phyloP scores from a whole-genome alignment of 768 basidiomycete species.

The Lyophyllum decastes region DNA sequence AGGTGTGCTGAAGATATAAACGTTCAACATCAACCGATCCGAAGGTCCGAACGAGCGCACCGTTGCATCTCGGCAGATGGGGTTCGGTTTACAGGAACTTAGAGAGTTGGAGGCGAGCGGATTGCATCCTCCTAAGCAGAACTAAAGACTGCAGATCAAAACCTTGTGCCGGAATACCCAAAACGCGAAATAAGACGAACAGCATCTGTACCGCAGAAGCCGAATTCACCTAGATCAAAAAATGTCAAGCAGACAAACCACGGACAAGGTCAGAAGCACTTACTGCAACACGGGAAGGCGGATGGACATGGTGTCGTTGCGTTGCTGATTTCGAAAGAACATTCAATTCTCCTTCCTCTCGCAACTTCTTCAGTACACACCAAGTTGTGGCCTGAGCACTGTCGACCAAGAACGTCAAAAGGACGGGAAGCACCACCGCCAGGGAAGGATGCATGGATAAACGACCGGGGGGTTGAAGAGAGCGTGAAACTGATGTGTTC shows the following conservation, averaged over 20 bases:
- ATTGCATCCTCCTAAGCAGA: conserved; percentile 87
- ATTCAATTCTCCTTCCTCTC: background rate
- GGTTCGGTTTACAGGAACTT: conserved; percentile 69
- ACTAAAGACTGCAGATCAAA: conserved; percentile 38
- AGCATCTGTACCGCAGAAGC: conserved; percentile 49
- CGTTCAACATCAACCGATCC: background rate
- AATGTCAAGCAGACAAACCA: background rate
- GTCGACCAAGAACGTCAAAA: conserved; percentile 13
- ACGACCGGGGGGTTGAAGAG: conserved; percentile 4
- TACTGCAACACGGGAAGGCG: conserved; percentile 55
- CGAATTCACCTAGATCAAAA: conserved; percentile 45
- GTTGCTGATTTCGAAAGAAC: conserved; percentile 34
- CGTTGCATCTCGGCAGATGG: conserved; percentile 65
- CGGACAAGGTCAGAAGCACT: conserved; percentile 18
- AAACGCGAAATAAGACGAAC: conserved; percentile 31
- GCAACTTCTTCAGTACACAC: background rate
- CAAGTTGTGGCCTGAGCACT: conserved; percentile 12
- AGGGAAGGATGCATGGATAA: conserved; percentile 12
- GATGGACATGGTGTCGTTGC: conserved; percentile 43
- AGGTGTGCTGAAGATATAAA: conserved; percentile 46
- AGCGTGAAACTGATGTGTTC: background rate
- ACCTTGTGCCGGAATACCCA: conserved; percentile 1
- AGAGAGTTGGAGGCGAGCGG: conserved; percentile 67
- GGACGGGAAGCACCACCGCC: conserved; percentile 10
- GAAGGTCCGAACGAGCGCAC: conserved; percentile 30